phyloP scores from a whole-genome alignment of 176 grass and related monocot genomes.

The Chrysopogon serrulatus region DNA sequence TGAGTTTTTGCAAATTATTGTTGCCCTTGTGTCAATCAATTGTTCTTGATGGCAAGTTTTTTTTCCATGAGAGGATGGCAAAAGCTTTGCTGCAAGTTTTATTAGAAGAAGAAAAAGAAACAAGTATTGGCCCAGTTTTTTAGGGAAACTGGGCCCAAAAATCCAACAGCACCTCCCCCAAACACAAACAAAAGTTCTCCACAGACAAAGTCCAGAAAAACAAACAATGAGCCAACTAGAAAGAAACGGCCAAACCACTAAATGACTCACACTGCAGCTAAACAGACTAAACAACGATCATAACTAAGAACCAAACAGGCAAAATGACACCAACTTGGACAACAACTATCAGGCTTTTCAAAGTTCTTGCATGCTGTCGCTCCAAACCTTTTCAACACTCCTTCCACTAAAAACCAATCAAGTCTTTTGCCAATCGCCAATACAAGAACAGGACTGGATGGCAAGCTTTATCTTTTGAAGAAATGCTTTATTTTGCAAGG shows the following conservation, averaged over 20 bases:
- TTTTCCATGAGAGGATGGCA: background rate
- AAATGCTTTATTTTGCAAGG: background rate
- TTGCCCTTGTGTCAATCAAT: background rate
- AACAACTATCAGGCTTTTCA: background rate
- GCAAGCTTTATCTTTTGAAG: background rate
- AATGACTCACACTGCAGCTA: background rate
- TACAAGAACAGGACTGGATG: background rate
- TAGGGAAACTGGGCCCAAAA: background rate
- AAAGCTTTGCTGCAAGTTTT: background rate
- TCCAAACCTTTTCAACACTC: background rate
- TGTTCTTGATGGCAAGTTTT: slow-evolving; percentile 4
- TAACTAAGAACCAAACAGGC: background rate
- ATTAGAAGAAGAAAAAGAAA: background rate
- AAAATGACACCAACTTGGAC: background rate
- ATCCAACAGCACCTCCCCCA: background rate
- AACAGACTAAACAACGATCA: background rate
- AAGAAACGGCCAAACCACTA: background rate
- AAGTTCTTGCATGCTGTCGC: background rate
- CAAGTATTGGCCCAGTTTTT: background rate
- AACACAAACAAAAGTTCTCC: background rate
- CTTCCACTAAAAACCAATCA: background rate
- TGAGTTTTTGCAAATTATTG: slow-evolving; percentile 48
- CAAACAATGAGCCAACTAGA: background rate
- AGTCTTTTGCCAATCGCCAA: background rate
- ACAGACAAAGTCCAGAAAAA: background rate